Evolutionary conservation across 106 monocot genomes (phyloP), one percentile per base, ranked within the genome.

Genomic region (Dendrobium chrysotoxum): DNA sequence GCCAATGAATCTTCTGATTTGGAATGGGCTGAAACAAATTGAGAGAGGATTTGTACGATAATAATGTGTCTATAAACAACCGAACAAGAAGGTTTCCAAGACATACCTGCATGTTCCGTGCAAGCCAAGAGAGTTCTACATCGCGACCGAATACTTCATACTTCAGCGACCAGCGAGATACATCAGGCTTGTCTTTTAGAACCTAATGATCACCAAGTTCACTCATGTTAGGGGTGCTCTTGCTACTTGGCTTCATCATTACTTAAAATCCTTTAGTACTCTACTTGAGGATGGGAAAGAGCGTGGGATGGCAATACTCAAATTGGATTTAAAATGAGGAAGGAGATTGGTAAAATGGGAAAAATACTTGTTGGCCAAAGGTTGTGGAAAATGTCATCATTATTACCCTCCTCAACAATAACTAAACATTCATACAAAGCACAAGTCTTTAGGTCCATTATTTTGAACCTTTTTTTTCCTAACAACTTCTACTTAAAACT

Each of bases 1-100:
- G 82, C 97, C 97, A 98, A 79, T 98, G 97, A 61, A 98, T 98
- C 83, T 98, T 98, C 82, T 98, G 97, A 79, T 98, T 98, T 16
- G 84, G 90, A 67, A 87, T 94, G 10, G 97, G 97, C 97, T 98
- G 83, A 78, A 86, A 84, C 71, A 64, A 5, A 42, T 23, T 40
- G 55, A 65, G 76, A 75, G 53, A 31, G 13, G 70, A 21, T 40
- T 64, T 28, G 53, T 25, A 57, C 20, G 1, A 40, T 13, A 31
- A 30, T 46, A 78, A 53, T 26, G 75, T 74, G 40, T 74, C 40
- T 17, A 21, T 31, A 45, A 65, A 80, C 23, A 45, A 28, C 40
- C 72, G 42, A 68, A 78, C 53, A 40, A 40, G 71, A 64, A 82
- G 46, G 0, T n/a, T 38, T 70, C 9, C 28, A 53, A 40, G 72